Evolutionary conservation across 2,329 filamentous ascomycete genomes (phyloP), one percentile per base, ranked within the genome.

Genomic region (Penicillium sp.): DNA sequence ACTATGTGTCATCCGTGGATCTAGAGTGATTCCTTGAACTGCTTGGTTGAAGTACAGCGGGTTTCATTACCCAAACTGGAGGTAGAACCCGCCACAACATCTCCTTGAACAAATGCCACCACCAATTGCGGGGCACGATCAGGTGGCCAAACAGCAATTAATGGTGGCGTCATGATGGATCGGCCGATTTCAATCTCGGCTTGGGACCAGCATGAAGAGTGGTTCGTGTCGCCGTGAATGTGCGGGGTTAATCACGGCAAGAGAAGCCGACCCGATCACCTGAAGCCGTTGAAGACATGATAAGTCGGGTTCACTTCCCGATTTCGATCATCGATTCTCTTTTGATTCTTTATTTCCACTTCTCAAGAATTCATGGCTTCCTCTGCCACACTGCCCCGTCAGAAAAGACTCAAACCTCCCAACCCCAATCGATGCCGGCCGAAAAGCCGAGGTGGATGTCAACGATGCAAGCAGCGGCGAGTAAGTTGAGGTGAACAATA

Each of bases 381-480:
- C 16, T 12, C 30, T 10, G 17, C 9, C 20, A 26, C 30, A 27
- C 16, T 17, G 14, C 20, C 32, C 4, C 33, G 31, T 23, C 41
- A 38, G 13, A 48, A 47, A 31, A 41, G 49, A 37, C 42, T 41
- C 39, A 48, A 45, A 26, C 18, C 18, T 22, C 18, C 18, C 18
- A 52, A 52, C 32, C 50, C 50, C 23, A 52, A 51, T 39, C 45
- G 50, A 30, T 51, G 48, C 26, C 40, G 42, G 17, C 50, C 50
- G 12, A 52, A 52, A 30, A 51, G 48, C 7, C 49, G 42, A 42
- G 50, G 50, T 28, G 50, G 50, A 16, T 52, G 50, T 29, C 41
- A 42, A n/a, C 32, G 42, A 38, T 52, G 50, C 40, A 52, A 52
- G 43, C 48, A 52, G 39, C 45, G 50, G 40, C 39, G 50, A 41